Evolutionary conservation across 495 filamentous ascomycete species (phyloP), one percentile per base, ranked within the genome.

Genomic region (Annulohypoxylon bovei): DNA sequence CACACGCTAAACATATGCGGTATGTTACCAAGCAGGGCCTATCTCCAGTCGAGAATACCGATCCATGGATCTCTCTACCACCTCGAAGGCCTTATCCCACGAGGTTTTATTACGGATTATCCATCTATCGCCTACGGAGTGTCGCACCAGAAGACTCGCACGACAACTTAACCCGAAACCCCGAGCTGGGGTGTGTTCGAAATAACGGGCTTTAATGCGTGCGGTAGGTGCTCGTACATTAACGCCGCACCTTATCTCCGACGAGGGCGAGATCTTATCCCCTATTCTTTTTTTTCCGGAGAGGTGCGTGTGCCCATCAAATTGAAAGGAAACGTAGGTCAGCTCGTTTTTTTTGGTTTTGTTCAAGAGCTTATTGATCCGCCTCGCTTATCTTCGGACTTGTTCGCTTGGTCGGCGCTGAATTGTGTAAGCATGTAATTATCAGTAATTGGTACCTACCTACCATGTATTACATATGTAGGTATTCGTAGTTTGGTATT

Each of bases 161-260:
- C 20, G 44, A 47, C 44, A 25, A 18, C 44, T 18, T 42, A 42
- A 6, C 39, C 39, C 39, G 39, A 42, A 42, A 42, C 39, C 39
- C 39, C 39, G 39, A 42, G 14, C 32, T 9, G 32, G 32, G 30
- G 30, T 32, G 8, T 37, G 14, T 12, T 12, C 33, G 33, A n/a
- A n/a, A n/a, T 12, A 7, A 11, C 33, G 33, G 33, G 9, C 7
- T 37, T 2, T 11, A 5, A 37, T 6, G 30, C 4, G 30, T 2
- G 33, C 33, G 2, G 14, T 37, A 12, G 42, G 42, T 22, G 8
- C 42, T 16, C 16, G 4, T 11, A 4, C 16, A 1, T 50, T 50
- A 50, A 27, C 46, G 46, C 46, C 46, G 46, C 23, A 9, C 23
- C 46, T 27, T 50, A 50, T 27, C 46, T 50, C 46, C 46, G 46